Conservation (phyloP, 2,329 filamentous ascomycete species). For the Aphanoascus verrucosus region DNA sequence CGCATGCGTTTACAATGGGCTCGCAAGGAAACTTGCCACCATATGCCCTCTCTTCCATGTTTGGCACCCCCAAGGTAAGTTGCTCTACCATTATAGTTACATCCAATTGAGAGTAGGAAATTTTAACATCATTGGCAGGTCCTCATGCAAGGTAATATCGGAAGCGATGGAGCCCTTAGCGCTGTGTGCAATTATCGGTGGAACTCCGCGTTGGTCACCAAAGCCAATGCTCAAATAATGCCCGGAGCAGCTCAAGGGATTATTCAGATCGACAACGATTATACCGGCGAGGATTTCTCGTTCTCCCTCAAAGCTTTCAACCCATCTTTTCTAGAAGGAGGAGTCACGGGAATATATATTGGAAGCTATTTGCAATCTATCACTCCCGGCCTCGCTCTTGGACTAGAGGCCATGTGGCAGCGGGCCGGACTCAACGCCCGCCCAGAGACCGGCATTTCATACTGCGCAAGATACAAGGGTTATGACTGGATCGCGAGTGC, state of each 20-base stretch:
- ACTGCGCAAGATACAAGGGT: constrained; percentile 83
- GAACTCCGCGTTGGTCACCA: constrained; percentile 68
- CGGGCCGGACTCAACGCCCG: constrained; percentile 70
- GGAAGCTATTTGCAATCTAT: constrained; percentile 91
- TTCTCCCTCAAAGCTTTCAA: constrained; percentile 89
- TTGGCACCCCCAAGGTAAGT: constrained; percentile 81
- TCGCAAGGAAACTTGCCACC: constrained; percentile 71
- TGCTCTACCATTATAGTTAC: background rate
- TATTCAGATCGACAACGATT: constrained; percentile 91
- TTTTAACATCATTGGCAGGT: constrained; percentile 46
- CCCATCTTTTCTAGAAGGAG: constrained; percentile 85
- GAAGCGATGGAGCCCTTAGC: constrained; percentile 79
- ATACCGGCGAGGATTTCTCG: constrained; percentile 84
- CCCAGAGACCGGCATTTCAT: constrained; percentile 84
- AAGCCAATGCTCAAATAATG: constrained; percentile 76
- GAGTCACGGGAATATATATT: constrained; percentile 88
- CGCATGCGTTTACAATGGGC: constrained; percentile 91
- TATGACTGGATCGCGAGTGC: constrained; percentile 86
- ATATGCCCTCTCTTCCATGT: constrained; percentile 89
- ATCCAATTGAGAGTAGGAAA: background rate
- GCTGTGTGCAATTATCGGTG: constrained; percentile 91
- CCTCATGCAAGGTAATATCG: constrained; percentile 89
- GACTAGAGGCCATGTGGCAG: constrained; percentile 90
- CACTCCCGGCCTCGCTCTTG: constrained; percentile 74
- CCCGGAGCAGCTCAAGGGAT: constrained; percentile 70